Evolutionary conservation across 441 rosid species (phyloP).

Genomic region (Oxalis stricta): DNA sequence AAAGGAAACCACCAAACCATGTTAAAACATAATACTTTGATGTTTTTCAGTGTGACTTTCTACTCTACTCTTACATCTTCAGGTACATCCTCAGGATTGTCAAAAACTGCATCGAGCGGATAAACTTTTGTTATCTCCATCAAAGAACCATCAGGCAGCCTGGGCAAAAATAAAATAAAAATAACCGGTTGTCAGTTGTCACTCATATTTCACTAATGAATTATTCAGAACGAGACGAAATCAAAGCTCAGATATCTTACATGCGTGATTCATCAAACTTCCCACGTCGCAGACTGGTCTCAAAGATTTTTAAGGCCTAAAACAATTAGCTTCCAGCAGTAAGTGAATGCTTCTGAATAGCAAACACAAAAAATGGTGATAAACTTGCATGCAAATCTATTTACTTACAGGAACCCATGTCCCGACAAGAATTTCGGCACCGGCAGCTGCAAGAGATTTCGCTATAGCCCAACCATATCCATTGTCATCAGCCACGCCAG

Average conservation of each 20-base stretch:
- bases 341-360: neutral
- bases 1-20: constrained; percentile 7
- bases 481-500: constrained; percentile 94
- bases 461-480: constrained; percentile 99
- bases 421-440: constrained; percentile 90
- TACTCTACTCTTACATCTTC: constrained; percentile 56
- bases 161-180: constrained; percentile 24
- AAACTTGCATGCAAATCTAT: neutral
- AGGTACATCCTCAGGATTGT: constrained; percentile 72
- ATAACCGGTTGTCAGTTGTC: constrained; percentile 1
- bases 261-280: constrained; percentile 52
- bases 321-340: constrained; percentile 7
- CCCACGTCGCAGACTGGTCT: constrained; percentile 54
- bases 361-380: neutral
- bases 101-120: constrained; percentile 86
- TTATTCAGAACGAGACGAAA: constrained; percentile 1
- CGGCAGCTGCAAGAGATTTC: constrained; percentile 95
- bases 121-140: constrained; percentile 87
- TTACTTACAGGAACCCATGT: constrained; percentile 96
- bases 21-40: neutral
- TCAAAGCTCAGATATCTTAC: constrained; percentile 29
- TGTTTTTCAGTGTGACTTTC: neutral
- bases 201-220: neutral
- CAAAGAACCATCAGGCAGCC: constrained; percentile 84
- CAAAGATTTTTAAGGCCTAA: constrained; percentile 71